Conservation (phyloP, 345 rosid genomes). For the Eucalyptus viminalis region DNA sequence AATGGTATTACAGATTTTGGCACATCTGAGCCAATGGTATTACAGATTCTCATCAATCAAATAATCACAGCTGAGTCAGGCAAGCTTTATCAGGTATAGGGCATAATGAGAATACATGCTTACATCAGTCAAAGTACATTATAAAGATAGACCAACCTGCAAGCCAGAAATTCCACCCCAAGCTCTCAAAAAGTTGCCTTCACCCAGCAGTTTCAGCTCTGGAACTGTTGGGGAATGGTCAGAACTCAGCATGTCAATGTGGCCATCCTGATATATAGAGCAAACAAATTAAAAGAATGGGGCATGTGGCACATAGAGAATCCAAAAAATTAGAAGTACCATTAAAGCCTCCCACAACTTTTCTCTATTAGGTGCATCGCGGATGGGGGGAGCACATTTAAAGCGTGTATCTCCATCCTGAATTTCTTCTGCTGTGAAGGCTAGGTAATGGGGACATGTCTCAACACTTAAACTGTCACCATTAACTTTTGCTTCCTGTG, state of each 20-base stretch:
- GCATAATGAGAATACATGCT: background rate
- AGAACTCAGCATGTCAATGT: slow-evolving; percentile 83
- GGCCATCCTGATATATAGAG: slow-evolving; percentile 50
- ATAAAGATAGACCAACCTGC: slow-evolving; percentile 35
- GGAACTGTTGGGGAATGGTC: slow-evolving; percentile 95
- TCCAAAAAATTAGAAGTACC: slow-evolving; percentile 26
- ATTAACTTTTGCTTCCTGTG: slow-evolving; percentile 56
- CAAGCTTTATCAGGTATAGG: background rate
- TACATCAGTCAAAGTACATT: background rate
- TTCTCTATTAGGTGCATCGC: slow-evolving; percentile 64
- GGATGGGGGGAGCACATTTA: slow-evolving; percentile 94
- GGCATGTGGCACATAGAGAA: background rate
- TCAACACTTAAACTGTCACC: slow-evolving; percentile 85
- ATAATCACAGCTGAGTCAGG: background rate
- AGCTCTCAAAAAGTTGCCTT: slow-evolving; percentile 84
- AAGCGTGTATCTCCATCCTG: slow-evolving; percentile 87
- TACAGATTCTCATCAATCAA: background rate
- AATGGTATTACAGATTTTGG: background rate
- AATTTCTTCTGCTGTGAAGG: slow-evolving; percentile 93
- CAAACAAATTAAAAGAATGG: background rate
- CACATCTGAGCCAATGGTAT: background rate
- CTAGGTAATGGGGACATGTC: slow-evolving; percentile 95
- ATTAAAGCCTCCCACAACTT: slow-evolving; percentile 80
- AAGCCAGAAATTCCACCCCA: slow-evolving; percentile 98
- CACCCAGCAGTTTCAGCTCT: slow-evolving; percentile 58